These are phyloP conservation scores for Paracorniculantispora psalliotae DNA, from an alignment of 2,329 filamentous ascomycete species.

Conservation along the genomic window DNA sequence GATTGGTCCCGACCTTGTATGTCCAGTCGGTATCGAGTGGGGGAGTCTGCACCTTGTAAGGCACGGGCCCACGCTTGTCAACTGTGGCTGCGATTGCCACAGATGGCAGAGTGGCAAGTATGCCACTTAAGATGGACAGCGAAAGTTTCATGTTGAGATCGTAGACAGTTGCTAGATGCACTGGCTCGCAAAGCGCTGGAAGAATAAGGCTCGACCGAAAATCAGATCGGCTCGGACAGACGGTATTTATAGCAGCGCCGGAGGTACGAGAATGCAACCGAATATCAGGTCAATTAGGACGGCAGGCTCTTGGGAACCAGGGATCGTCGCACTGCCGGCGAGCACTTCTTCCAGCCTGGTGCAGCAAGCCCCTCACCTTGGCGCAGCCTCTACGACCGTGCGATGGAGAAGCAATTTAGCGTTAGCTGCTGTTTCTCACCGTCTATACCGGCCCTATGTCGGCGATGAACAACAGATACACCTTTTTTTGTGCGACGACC, in stretches of 20 bases:
- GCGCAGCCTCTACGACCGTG: not conserved
- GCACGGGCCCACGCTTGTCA: conserved; percentile 13
- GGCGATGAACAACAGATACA: not conserved
- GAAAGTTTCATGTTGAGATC: not conserved
- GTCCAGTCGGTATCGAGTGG: conserved; percentile 47
- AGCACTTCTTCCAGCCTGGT: not conserved
- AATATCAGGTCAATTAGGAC: not conserved
- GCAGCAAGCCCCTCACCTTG: conserved; percentile 7
- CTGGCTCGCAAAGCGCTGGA: not conserved
- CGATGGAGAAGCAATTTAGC: not conserved
- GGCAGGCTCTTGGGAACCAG: not conserved
- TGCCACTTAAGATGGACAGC: not conserved
- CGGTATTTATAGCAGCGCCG: not conserved
- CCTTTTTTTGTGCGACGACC: not conserved
- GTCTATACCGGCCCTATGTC: conserved; percentile 11
- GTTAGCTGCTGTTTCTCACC: conserved; percentile 1
- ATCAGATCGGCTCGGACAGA: not conserved
- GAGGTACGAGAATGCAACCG: not conserved
- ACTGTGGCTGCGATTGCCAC: not conserved
- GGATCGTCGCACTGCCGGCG: not conserved
- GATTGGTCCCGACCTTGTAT: conserved; percentile 41
- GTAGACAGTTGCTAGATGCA: not conserved
- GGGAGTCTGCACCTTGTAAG: conserved; percentile 31
- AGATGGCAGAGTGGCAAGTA: not conserved
- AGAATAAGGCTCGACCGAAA: not conserved